phyloP scores from a whole-genome alignment of 2,329 filamentous ascomycete species.

The Diaporthe vexans region DNA sequence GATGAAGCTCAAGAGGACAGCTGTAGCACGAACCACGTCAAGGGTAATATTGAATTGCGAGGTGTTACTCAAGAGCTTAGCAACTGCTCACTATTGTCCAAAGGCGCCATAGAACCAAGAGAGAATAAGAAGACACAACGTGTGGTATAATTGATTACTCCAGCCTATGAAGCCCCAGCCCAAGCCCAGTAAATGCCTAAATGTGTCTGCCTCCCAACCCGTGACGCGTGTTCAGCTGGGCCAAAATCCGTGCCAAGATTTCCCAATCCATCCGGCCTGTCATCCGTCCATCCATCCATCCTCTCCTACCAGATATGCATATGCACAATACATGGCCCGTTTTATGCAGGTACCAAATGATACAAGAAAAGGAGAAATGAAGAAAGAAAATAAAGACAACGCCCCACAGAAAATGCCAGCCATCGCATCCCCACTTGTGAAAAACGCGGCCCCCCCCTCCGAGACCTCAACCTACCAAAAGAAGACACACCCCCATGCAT shows the following conservation, averaged over 20 bases:
- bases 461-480: too few species aligned
- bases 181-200: background rate
- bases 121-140: background rate
- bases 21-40: too few species aligned
- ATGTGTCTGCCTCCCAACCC: background rate
- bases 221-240: slow-evolving; percentile 8
- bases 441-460: too few species aligned
- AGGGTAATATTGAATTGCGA: too few species aligned
- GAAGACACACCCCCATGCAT: too few species aligned
- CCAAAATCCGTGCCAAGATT: slow-evolving; percentile 5
- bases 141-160: slow-evolving; percentile 6
- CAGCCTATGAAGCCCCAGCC: background rate
- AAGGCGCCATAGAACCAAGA: too few species aligned
- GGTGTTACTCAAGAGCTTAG: too few species aligned
- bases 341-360: background rate
- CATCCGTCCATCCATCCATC: background rate
- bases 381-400: background rate
- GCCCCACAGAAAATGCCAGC: background rate
- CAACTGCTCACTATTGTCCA: too few species aligned
- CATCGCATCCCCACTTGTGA: too few species aligned
- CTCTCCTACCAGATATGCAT: background rate
- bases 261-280: too few species aligned
- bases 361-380: background rate
- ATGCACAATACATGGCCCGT: background rate
- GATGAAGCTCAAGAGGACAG: too few species aligned